Evolutionary conservation across 169 alveolate species (phyloP), one percentile per base, ranked within the genome.

Genomic region (Plasmodium gonderi): DNA sequence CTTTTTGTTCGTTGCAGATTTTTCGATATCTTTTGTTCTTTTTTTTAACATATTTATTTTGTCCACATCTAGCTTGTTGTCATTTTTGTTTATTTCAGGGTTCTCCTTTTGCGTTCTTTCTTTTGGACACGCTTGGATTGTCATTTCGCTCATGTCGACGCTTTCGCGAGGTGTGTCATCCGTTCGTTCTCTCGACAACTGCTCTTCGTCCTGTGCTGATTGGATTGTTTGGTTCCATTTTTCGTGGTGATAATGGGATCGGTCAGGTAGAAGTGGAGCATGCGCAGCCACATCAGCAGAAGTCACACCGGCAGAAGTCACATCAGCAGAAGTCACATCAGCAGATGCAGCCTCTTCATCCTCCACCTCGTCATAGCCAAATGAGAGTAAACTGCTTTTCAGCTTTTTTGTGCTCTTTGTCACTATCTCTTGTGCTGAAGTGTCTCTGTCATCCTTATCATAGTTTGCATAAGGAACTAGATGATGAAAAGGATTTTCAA

Each of bases 401-500:
- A 94, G 91, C 80, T 17, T 23, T 31, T 44, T 38, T 67, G 29
- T 26, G 12, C 40, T 26, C 1, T 17, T 79, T 36, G 31, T 14
- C n/a, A 14, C 26, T 31, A 29, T 5, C n/a, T 14, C 5, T 20
- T 26, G 44, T 9, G 9, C 8, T 31, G 2, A 14, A 1, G 8
- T 54, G 47, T 31, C 5, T 1, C 47, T 36, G 54, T 29, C 44
- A 45, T 80, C 90, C 42, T 79, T 64, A 36, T 82, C 68, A 83
- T 82, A 36, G 67, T 54, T 67, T 12, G 26, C 65, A 68, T 65
- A 38, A 2, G 97, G 97, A 11, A 91, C 94, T 20, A 95, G 80
- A 85, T 95, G 96, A 47, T 92, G 95, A 83, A 95, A 95, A 0
- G 97, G 96, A 42, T 95, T 95, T 23, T 79, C 95, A 67, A 94